A percentile compares a stretch with the other conserved stretches of the same genome.
Evolutionary conservation across 768 basidiomycete genomes (phyloP).

Genomic region (Kwoniella dejecticola): DNA sequence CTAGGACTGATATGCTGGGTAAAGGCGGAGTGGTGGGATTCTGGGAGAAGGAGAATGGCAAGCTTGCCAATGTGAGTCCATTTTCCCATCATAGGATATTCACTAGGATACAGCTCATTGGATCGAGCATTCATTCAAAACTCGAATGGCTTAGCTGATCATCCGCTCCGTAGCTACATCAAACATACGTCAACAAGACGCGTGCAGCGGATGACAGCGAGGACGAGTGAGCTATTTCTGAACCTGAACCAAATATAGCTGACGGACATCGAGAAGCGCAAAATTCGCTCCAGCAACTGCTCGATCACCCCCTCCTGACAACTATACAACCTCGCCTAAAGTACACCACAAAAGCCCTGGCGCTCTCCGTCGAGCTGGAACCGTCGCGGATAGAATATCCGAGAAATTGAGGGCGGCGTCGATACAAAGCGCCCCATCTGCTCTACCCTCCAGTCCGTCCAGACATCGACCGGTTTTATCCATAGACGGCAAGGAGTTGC

Average conservation of each 20-base stretch:
- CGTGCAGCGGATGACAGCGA: conserved; percentile 87
- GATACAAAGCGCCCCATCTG: conserved; percentile 20
- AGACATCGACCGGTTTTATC: conserved; percentile 50
- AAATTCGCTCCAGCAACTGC: conserved; percentile 78
- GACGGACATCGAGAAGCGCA: conserved; percentile 60
- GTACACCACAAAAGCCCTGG: conserved; percentile 16
- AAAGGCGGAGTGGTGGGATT: conserved; percentile 73
- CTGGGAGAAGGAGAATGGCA: conserved; percentile 51
- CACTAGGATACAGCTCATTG: too few species aligned
- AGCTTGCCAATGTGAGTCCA: conserved; percentile 34
- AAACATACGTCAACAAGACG: conserved; percentile 73
- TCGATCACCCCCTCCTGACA: conserved; percentile 58
- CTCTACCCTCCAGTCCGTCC: conserved; percentile 40
- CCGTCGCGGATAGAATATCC: conserved; percentile 83
- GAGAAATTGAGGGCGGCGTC: conserved; percentile 65
- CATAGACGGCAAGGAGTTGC: conserved; percentile 47
- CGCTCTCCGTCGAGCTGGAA: conserved; percentile 58
- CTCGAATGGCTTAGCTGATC: background rate
- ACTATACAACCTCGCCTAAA: conserved; percentile 78
- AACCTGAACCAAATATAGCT: conserved; percentile 15
- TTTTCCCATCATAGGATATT: background rate
- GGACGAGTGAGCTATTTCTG: conserved; percentile 72
- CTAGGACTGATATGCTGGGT: conserved; percentile 64
- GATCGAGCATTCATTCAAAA: too few species aligned
- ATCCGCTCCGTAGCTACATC: conserved; percentile 63